Base-by-base conservation (phyloP, 495 filamentous ascomycete genomes). In the Trichoderma virens region DNA sequence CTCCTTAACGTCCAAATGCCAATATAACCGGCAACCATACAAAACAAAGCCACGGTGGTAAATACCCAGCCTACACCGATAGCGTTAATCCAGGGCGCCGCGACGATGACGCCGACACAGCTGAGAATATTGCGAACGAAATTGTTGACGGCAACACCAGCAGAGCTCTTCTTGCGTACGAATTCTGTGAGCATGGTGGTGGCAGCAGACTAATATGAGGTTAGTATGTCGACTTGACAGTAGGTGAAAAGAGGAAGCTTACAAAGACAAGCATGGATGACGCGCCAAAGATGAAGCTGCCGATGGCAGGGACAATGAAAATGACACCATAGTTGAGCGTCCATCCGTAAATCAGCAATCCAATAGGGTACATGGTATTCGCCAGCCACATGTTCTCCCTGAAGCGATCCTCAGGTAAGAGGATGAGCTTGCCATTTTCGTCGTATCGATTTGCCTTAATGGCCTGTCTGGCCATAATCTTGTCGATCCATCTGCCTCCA, bases 121-220 rank as follows among this genome's bases (percentile, higher is more conserved):
- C 84, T 85, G 67, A 93, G 91, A 25, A 96, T 92, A 65, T 96
- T 97, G 28, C 93, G 78, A 64, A 96, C 81, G 72, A 96, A 91
- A 67, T 91, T 91, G 68, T 91, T 91, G 23, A 96, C 81, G 5
- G 93, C 93, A 5, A 97, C 90, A 0, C 92, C 93, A 3, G 81
- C 79, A 13, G 84, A 88, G 7, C 88, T 87, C 56, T 82, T 81
- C 28, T 83, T 79, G 0, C 93, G 91, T 84, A 97, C 88, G 75
- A 98, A 96, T 71, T 98, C 93, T 0, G 90, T 92, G 65, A 93
- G 75, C 88, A 94, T 91, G 1, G 90, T 93, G 7, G 89, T 93
- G 0, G 83, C 80, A 64, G 86, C 83, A 31, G 83, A 35, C 54
- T 11, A 56, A 3, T 3, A 13, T 9, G 23, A 56, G 18, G 20